phyloP scores from a whole-genome alignment of 176 grass and related monocot genomes.

The Stipa capillata region DNA sequence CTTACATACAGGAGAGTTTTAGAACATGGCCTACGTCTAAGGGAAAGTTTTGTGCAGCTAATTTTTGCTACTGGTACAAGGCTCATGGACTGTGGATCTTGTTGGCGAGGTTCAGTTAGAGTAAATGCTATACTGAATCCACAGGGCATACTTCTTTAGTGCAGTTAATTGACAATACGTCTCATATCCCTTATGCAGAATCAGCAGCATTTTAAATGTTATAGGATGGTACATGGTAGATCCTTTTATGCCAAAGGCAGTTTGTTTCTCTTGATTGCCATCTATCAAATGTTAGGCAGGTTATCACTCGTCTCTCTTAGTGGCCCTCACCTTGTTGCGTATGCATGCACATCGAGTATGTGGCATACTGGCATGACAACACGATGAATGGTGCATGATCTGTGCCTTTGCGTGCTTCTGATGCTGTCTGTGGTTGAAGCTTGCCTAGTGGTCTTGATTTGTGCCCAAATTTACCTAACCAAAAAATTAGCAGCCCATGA shows the following conservation, averaged over 20 bases:
- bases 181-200: constrained; percentile 6
- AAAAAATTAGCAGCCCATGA: too few species aligned
- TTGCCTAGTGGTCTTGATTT: neutral
- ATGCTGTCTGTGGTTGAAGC: neutral
- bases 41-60: neutral
- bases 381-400: neutral
- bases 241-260: neutral
- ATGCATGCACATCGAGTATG: neutral
- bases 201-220: neutral
- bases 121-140: neutral
- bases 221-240: constrained; percentile 1
- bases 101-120: constrained; percentile 8
- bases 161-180: neutral
- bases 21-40: constrained; percentile 7
- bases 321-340: neutral
- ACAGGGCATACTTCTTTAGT: neutral
- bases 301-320: neutral
- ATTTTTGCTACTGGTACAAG: constrained; percentile 24
- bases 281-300: neutral
- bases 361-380: constrained; percentile 14
- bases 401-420: neutral
- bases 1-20: constrained; percentile 35
- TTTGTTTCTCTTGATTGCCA: neutral
- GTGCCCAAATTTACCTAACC: too few species aligned
- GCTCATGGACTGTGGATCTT: neutral